These are phyloP conservation scores for Omphalotus guepiniiformis DNA, from an alignment of 768 basidiomycete genomes.

Conservation along the genomic window DNA sequence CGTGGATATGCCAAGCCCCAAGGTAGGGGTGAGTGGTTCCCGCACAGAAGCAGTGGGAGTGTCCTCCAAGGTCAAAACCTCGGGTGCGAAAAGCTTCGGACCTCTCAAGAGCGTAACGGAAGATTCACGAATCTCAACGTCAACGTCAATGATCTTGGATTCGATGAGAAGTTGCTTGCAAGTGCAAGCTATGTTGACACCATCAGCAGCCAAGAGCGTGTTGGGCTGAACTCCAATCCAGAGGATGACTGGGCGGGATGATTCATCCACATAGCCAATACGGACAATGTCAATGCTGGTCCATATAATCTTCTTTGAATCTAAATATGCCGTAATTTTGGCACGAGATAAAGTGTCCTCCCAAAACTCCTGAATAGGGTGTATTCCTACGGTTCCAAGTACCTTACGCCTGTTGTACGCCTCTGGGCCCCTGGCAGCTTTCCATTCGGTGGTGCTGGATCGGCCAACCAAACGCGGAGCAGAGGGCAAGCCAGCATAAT, in stretches of 20 bases:
- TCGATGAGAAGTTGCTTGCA: conserved; percentile 20
- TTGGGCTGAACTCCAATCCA: conserved; percentile 30
- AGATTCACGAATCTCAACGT: conserved; percentile 30
- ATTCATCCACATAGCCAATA: conserved; percentile 19
- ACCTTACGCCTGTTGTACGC: conserved; percentile 22
- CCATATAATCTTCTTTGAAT: conserved; percentile 22
- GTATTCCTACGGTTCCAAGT: conserved; percentile 18
- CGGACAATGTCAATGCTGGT: conserved; percentile 25
- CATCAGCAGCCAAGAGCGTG: conserved; percentile 23
- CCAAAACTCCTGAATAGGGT: conserved; percentile 18
- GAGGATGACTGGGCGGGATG: conserved; percentile 20
- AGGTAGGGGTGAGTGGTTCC: conserved; percentile 24
- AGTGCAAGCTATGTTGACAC: conserved; percentile 19
- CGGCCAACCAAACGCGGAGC: conserved; percentile 24
- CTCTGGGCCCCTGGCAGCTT: conserved; percentile 19
- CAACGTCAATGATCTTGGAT: conserved; percentile 24
- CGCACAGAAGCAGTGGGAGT: conserved; percentile 16
- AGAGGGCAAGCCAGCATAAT: conserved; percentile 27
- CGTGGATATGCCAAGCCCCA: conserved; percentile 25
- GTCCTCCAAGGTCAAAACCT: not conserved
- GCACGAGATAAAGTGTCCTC: conserved; percentile 14
- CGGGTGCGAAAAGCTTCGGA: conserved; percentile 16
- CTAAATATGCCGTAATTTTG: conserved; percentile 8
- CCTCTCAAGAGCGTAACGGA: conserved; percentile 12
- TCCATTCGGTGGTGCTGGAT: conserved; percentile 19